Conservation (phyloP, 345 rosid genomes). For the Ricinus communis region DNA sequence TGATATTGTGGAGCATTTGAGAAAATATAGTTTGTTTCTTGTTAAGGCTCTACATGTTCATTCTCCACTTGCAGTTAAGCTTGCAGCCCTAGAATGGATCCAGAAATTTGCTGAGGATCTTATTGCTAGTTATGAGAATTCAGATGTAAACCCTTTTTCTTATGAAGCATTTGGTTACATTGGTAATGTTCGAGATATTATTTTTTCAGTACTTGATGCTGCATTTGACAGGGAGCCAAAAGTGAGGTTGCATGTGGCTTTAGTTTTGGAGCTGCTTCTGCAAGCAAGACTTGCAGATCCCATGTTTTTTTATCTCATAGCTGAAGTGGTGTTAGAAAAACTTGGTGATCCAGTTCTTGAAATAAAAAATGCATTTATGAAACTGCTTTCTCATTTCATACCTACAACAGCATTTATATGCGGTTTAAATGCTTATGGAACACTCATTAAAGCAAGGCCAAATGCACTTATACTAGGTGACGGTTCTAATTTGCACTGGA, state of each 20-base stretch:
- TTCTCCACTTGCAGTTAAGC: conserved; percentile 69
- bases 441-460: conserved; percentile 42
- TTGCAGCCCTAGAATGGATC: conserved; percentile 67
- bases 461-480: conserved; percentile 40
- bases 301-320: conserved; percentile 48
- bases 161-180: conserved; percentile 49
- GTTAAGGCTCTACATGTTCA: conserved; percentile 56
- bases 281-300: conserved; percentile 66
- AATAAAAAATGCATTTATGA: conserved; percentile 56
- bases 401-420: conserved; percentile 55
- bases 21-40: conserved; percentile 49
- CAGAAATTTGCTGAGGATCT: conserved; percentile 64
- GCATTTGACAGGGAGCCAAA: conserved; percentile 79
- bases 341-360: conserved; percentile 75
- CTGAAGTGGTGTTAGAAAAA: conserved; percentile 66
- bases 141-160: conserved; percentile 31
- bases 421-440: conserved; percentile 52
- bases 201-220: conserved; percentile 63
- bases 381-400: conserved; percentile 66
- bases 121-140: conserved; percentile 42
- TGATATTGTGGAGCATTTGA: conserved; percentile 52
- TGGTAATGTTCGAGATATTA: conserved; percentile 43
- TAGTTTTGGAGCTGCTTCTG: conserved; percentile 69
- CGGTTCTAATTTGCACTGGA: conserved; percentile 69
- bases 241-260: conserved; percentile 68